Conservation (phyloP, 495 filamentous ascomycete species). For the Penicillium cataractarum region DNA sequence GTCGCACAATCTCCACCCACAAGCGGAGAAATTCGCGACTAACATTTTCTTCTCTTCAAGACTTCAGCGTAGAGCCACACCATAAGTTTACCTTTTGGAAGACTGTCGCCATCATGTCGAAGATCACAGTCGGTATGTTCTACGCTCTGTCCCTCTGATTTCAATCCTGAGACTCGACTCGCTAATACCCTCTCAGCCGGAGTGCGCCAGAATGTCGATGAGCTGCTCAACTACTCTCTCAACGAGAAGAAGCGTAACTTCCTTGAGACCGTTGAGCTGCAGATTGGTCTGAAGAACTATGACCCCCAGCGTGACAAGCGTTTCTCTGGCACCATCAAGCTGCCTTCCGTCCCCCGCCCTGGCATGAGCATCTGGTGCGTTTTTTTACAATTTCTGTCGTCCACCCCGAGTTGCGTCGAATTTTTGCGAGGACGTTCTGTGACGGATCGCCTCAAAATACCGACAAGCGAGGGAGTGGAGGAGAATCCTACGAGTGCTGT, state of each 20-base stretch:
- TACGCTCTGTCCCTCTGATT: slow-evolving; percentile 1
- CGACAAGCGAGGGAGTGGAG: background rate
- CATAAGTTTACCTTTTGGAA: slow-evolving; percentile 67
- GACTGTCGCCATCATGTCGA: slow-evolving; percentile 73
- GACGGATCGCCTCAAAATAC: background rate
- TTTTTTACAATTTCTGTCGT: slow-evolving; percentile 18
- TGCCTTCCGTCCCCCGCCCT: slow-evolving; percentile 87
- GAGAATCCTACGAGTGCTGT: background rate
- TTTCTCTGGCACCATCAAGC: slow-evolving; percentile 98
- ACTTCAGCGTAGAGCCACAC: slow-evolving; percentile 67
- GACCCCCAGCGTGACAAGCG: slow-evolving; percentile 99
- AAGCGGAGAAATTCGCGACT: slow-evolving; percentile 51
- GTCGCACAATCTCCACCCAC: slow-evolving; percentile 39
- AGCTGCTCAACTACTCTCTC: slow-evolving; percentile 89
- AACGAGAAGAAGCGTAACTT: slow-evolving; percentile 99
- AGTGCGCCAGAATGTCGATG: slow-evolving; percentile 91
- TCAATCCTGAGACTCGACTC: slow-evolving; percentile 14
- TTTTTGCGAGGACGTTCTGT: background rate
- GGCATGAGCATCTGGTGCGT: slow-evolving; percentile 90
- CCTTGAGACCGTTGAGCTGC: slow-evolving; percentile 87
- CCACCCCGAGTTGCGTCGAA: slow-evolving; percentile 3
- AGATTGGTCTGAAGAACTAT: slow-evolving; percentile 99
- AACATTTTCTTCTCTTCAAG: slow-evolving; percentile 33
- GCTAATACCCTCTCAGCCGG: slow-evolving; percentile 65
- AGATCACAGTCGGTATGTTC: slow-evolving; percentile 82